Percentiles rank a stretch among this genome's conserved stretches.
Conservation (phyloP, 1,284 basidiomycete genomes). For the Lignosus rhinocerotis region DNA sequence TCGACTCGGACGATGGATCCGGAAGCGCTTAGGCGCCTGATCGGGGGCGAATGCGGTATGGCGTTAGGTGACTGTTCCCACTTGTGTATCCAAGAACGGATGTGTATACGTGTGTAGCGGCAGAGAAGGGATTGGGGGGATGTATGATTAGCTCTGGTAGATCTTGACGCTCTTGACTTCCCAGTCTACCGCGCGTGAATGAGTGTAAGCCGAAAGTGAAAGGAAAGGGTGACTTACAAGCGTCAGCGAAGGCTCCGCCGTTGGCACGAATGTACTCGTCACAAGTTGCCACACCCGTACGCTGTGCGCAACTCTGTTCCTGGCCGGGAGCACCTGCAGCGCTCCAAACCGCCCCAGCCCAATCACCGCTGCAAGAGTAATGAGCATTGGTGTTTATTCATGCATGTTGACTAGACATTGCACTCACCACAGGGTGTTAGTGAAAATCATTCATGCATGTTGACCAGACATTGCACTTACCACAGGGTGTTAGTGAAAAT, state of each 20-base stretch:
- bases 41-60: background rate
- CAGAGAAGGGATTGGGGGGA: background rate
- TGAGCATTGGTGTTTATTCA: too few relatives aligned
- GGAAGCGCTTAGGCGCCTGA: background rate
- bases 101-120: background rate
- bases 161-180: conserved; percentile 73
- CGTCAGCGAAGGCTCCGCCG: conserved; percentile 72
- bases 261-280: conserved; percentile 71
- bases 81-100: conserved; percentile 10
- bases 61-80: conserved; percentile 5
- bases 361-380: conserved; percentile 68
- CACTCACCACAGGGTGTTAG: background rate
- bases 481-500: conserved; percentile 86
- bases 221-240: conserved; percentile 57
- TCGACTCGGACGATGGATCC: background rate
- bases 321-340: conserved; percentile 74
- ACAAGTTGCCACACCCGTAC: conserved; percentile 80
- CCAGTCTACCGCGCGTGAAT: conserved; percentile 55
- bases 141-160: conserved; percentile 41
- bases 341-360: conserved; percentile 83
- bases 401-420: background rate
- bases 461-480: conserved; percentile 38
- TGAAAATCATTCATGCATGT: background rate
- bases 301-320: conserved; percentile 76
- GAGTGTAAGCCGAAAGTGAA: conserved; percentile 11